Base-by-base conservation (phyloP, 768 basidiomycete species). In the Naganishia antarctica region DNA sequence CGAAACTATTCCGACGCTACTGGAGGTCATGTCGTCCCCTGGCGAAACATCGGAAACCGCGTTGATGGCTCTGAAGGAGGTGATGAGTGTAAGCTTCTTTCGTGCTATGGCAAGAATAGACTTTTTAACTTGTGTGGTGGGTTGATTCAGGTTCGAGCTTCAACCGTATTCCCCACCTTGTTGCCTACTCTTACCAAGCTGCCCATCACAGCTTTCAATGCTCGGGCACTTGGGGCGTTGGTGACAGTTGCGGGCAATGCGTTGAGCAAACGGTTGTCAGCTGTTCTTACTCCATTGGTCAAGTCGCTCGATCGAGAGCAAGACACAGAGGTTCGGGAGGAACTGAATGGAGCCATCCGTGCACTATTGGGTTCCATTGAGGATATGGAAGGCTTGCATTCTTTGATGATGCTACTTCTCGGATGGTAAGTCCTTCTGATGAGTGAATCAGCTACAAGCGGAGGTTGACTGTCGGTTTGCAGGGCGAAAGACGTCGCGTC, bases 131-230 rank as follows among this genome's bases (percentile, higher is more conserved):
- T n/a, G n/a, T n/a, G n/a, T n/a, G n/a, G n/a, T n/a, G n/a, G n/a
- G n/a, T n/a, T 15, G 9, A 21, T 32, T 48, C 74, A 92, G 89
- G 89, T 97, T 70, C 90, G 93, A 41, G 90, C 94, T 15, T 83
- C 87, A 43, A 91, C 89, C 11, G 92, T 98, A 41, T 98, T 98
- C 89, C 96, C 96, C 0, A 89, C 97, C 21, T 81, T 98, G 62
- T 90, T 99, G 64, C 96, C 93, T 0, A 94, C 92, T 0, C 81
- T 99, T 65, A 92, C 89, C 43, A 84, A 88, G 4, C 84, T 83
- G 7, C 96, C 93, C 0, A 94, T 98, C 84, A 86, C 92, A 3
- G 85, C 87, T 9, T 98, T 97, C 86, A 98, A 98, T 73, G 90
- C 89, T 18, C 86, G 87, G 5, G 96, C 94, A 1, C 80, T 98